Evolutionary conservation across 768 basidiomycete species (phyloP).

Genomic region (Suillus decipiens): DNA sequence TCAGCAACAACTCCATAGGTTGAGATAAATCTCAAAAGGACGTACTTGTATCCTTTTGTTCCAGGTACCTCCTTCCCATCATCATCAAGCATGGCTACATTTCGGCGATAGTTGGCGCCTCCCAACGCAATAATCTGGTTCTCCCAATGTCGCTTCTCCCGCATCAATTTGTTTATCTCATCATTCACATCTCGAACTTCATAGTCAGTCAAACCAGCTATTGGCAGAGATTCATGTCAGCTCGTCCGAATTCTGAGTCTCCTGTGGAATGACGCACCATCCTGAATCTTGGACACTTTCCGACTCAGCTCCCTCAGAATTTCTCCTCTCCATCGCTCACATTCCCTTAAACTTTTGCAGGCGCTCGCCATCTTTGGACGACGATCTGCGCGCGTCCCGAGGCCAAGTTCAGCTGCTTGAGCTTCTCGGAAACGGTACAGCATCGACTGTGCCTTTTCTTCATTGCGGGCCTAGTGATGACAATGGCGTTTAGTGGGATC

Average conservation of each 20-base stretch:
- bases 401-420: conserved; percentile 92
- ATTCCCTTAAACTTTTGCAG: conserved; percentile 90
- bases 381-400: conserved; percentile 82
- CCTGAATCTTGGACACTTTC: conserved; percentile 98
- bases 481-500: background rate
- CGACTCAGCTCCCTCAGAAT: conserved; percentile 91
- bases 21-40: conserved; percentile 5
- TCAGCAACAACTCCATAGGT: background rate
- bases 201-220: conserved; percentile 93
- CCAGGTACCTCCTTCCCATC: conserved; percentile 96
- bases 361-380: conserved; percentile 90
- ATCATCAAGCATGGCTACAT: conserved; percentile 91
- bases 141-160: conserved; percentile 98
- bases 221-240: conserved; percentile 1
- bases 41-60: conserved; percentile 96
- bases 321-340: conserved; percentile 96
- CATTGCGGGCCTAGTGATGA: conserved; percentile 81
- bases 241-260: background rate
- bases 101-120: conserved; percentile 94
- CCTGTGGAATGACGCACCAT: conserved; percentile 54
- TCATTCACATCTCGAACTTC: conserved; percentile 93
- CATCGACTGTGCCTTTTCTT: conserved; percentile 97
- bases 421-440: conserved; percentile 95
- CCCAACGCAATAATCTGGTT: conserved; percentile 96
- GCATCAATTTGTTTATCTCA: conserved; percentile 93